Conservation (phyloP, 2,329 filamentous ascomycete genomes). For the Aspergillus thermomutatus region DNA sequence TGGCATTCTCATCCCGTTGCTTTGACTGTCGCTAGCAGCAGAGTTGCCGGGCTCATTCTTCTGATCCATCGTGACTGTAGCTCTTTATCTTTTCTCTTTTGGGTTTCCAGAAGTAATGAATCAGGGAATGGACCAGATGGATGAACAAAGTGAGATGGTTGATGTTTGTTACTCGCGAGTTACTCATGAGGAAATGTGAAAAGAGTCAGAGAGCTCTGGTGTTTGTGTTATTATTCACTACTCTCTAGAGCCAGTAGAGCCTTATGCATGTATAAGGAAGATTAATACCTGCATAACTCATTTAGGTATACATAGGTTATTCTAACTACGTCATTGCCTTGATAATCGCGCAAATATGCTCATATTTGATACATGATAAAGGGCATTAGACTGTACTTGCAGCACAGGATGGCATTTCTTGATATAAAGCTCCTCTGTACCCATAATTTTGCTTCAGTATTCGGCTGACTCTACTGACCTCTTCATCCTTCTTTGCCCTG, state of each 20-base stretch:
- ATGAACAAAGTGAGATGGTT: neutral
- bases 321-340: neutral
- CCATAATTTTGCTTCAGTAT: too few relatives aligned
- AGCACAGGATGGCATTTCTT: too few relatives aligned
- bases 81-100: neutral
- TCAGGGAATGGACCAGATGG: neutral
- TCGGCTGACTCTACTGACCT: too few relatives aligned
- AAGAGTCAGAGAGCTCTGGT: neutral
- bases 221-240: neutral
- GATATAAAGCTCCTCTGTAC: too few relatives aligned
- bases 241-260: neutral
- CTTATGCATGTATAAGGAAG: neutral
- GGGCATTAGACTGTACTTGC: too few relatives aligned
- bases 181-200: neutral
- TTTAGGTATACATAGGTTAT: neutral
- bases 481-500: too few relatives aligned
- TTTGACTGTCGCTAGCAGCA: neutral
- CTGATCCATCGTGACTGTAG: neutral
- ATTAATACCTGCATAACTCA: neutral
- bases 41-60: neutral
- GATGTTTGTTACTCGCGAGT: neutral
- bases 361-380: too few relatives aligned
- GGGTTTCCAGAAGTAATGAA: neutral
- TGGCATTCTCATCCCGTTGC: slow-evolving; percentile 8
- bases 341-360: too few relatives aligned